Evolutionary conservation across 208 protist species (phyloP), one percentile per base, ranked within the genome.

Genomic region (Histomonas meleagridis): DNA sequence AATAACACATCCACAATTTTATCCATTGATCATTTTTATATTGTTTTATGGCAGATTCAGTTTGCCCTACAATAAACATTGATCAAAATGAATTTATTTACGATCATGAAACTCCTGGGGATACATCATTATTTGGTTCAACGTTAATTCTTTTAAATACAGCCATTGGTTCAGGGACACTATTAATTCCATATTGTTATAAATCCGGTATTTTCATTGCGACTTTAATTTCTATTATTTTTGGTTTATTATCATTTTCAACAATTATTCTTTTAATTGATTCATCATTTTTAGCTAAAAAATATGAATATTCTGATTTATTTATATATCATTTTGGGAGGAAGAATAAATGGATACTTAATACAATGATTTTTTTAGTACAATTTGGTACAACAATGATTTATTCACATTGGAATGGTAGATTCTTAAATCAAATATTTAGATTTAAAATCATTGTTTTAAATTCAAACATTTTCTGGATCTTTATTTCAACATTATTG

Each of bases 151-250:
- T 86, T 18, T 57, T 23, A n/a, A 86, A 86, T 86, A 86, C 76
- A 18, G 76, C 76, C 32, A 86, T 86, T 57, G 76, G 76, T 32
- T 86, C 76, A 18, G 76, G 76, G 23, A 57, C 46, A 40, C 46
- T 86, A 5, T 38, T 86, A n/a, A 46, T 86, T 55, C 76, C 76
- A 55, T 86, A 86, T 55, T 86, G 76, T 38, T 86, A 55, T 49
- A 51, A 14, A 55, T 86, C 10, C 23, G 76, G 76, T 32, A 28
- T 86, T 38, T 40, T 14, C 18, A 26, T 5, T 55, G 7, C 76
- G 38, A 26, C 55, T 4, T 7, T 86, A 18, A 86, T 86, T 0
- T 51, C 76, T 38, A 10, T 55, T 32, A 10, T 51, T 57, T 57
- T 86, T 28, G 76, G 23, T 3, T 51, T 51, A 0, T 40, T 86